Evolutionary conservation across 495 filamentous ascomycete species (phyloP).

Genomic region (Cetradonia linearis): DNA sequence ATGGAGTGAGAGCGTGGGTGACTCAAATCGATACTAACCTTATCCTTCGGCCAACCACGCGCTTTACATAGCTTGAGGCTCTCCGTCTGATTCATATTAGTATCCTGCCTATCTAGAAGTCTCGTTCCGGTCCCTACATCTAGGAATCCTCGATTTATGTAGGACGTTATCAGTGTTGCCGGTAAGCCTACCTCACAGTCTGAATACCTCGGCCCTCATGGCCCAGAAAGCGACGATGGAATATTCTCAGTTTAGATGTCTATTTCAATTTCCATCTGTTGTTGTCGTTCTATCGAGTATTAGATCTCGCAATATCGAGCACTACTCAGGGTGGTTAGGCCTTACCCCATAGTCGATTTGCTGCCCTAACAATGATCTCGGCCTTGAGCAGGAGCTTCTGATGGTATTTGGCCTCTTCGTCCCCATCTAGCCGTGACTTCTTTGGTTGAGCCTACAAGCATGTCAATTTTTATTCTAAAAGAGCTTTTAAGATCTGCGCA

Average conservation of each 20-base stretch:
- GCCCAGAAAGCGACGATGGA: neutral
- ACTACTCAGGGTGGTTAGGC: neutral
- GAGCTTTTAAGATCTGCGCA: neutral
- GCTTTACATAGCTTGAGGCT: neutral
- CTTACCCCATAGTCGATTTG: conserved; percentile 53
- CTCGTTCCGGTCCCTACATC: neutral
- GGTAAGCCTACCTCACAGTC: neutral
- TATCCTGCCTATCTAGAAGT: neutral
- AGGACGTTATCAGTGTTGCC: neutral
- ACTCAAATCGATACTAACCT: neutral
- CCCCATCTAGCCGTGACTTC: conserved; percentile 47
- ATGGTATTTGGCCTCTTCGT: conserved; percentile 52
- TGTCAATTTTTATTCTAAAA: neutral
- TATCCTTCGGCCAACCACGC: neutral
- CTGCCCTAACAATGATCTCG: conserved; percentile 56
- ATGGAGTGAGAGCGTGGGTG: neutral
- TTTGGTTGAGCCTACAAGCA: conserved; percentile 44
- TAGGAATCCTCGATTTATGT: neutral
- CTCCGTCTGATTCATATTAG: neutral
- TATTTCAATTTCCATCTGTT: conserved; percentile 35
- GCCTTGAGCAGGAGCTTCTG: conserved; percentile 58
- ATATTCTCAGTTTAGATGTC: conserved; percentile 11
- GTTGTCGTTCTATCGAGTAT: conserved; percentile 31
- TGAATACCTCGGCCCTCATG: neutral
- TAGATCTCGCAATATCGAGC: neutral